These are phyloP conservation scores for Arabidopsis arenosa DNA, from an alignment of 345 rosid genomes.

Conservation along the genomic window DNA sequence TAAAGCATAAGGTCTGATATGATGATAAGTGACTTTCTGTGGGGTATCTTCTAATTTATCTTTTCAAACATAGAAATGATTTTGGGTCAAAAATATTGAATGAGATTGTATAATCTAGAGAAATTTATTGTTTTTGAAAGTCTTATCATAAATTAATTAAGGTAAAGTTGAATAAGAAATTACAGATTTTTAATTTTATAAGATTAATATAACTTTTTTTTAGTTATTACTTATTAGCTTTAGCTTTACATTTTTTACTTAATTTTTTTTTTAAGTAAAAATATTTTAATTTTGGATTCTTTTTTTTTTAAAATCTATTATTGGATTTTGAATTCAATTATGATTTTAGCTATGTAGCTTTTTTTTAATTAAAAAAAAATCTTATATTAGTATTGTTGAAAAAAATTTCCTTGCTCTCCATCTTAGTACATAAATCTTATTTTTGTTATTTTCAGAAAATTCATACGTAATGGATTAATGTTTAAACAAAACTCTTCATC, in stretches of 20 bases:
- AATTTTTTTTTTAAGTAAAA: neutral
- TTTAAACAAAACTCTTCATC: no score
- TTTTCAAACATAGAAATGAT: neutral
- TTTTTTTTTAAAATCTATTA: neutral
- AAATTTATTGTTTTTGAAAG: neutral
- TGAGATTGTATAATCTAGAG: neutral
- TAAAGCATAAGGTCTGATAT: constrained; percentile 8
- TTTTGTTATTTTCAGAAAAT: neutral
- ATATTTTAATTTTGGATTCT: no score
- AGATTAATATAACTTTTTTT: neutral
- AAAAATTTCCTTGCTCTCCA: neutral
- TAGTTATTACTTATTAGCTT: neutral
- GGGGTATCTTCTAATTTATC: neutral
- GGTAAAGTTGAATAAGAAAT: neutral
- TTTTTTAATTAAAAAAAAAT: neutral
- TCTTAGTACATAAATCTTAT: neutral
- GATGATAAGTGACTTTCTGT: constrained; percentile 2
- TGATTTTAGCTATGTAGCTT: neutral
- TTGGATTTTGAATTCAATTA: neutral
- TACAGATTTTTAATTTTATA: neutral
- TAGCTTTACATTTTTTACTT: neutral
- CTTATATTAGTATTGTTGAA: no score
- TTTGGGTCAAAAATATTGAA: neutral
- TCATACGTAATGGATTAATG: neutral
- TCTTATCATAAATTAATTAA: neutral